Base-by-base conservation (phyloP, 2,329 filamentous ascomycete genomes). In the Microsporum audouinii region DNA sequence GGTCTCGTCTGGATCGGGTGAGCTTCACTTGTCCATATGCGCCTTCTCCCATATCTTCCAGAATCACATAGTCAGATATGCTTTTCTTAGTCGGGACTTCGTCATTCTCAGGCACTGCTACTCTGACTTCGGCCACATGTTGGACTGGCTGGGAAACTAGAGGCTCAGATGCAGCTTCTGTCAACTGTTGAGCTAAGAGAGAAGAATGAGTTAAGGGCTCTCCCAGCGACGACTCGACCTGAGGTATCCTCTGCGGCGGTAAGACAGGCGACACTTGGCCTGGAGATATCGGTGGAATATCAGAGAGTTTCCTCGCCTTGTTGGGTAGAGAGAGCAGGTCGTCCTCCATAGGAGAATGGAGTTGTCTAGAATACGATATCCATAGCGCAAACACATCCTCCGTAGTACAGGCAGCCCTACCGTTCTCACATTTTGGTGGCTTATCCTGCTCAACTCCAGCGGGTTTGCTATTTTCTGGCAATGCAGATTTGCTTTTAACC, bases 1-100 rank as follows among this genome's bases (percentile, higher is more conserved):
- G 84, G 58, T 82, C 84, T 68, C 86, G 84, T 76, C 91, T 95
- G 76, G 94, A 88, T 34, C 91, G 85, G 59, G 89, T 92, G 56
- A 99, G 82, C 73, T 99, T 99, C 62, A 99, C 94, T 75, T 99
- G 92, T 1, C 94, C 94, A 71, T 99, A 99, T 0, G 94, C 94
- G 45, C 94, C 94, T 75, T 96, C 91, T 3, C 94, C 94, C 92
- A 99, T 97, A 63, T 99, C 94, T 75, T 99, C 94, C 10, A 99
- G 79, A 63, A 99, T 92, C 47, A 86, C 81, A 72, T 96, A 99
- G 71, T 96, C 91, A 59, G 87, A 81, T 65, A 99, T 97, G 0
- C 84, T 86, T 74, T 94, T 94, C 76, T 95, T 96, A 71, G 67
- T 78, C 63, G 65, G 76, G 3, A 66, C 62, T 33, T 75, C 72